Conservation (phyloP, 495 filamentous ascomycete species). For the Aspergillus coremiiformis region DNA sequence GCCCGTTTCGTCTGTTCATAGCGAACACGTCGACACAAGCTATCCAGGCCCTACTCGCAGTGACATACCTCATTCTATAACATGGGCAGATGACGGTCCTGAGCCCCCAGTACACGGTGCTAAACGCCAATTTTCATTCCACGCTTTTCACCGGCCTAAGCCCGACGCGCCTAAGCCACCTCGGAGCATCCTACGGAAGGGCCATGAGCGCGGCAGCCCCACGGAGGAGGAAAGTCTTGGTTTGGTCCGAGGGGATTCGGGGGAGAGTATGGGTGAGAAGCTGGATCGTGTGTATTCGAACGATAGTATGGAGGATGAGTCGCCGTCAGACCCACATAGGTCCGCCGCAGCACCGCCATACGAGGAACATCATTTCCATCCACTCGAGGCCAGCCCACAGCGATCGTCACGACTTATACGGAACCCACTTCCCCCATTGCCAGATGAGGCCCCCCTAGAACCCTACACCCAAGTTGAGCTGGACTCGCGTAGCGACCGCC, state of each 20-base stretch:
- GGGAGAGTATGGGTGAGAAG: conserved; percentile 30
- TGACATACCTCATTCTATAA: conserved; percentile 31
- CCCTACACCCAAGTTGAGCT: neutral
- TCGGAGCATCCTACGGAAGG: conserved; percentile 39
- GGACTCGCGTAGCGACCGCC: neutral
- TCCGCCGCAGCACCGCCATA: neutral
- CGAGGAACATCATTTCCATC: conserved; percentile 2
- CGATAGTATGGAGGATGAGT: conserved; percentile 21
- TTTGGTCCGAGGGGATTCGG: conserved; percentile 68
- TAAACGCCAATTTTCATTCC: conserved; percentile 86
- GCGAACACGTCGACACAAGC: conserved; percentile 40
- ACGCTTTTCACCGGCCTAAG: conserved; percentile 61
- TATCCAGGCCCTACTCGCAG: conserved; percentile 29
- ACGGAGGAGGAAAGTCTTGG: conserved; percentile 89
- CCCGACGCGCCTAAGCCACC: conserved; percentile 28
- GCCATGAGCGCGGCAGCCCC: conserved; percentile 32
- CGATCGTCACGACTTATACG: conserved; percentile 11
- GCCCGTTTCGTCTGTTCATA: conserved; percentile 2
- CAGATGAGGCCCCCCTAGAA: conserved; percentile 14
- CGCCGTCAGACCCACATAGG: neutral
- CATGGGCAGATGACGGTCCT: conserved; percentile 31
- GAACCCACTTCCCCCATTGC: conserved; percentile 18
- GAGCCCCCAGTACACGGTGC: conserved; percentile 21
- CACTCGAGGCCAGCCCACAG: neutral
- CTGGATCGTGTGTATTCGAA: conserved; percentile 19